Evolutionary conservation across 2,329 filamentous ascomycete species (phyloP).

Genomic region (Aspergillus fischeri): DNA sequence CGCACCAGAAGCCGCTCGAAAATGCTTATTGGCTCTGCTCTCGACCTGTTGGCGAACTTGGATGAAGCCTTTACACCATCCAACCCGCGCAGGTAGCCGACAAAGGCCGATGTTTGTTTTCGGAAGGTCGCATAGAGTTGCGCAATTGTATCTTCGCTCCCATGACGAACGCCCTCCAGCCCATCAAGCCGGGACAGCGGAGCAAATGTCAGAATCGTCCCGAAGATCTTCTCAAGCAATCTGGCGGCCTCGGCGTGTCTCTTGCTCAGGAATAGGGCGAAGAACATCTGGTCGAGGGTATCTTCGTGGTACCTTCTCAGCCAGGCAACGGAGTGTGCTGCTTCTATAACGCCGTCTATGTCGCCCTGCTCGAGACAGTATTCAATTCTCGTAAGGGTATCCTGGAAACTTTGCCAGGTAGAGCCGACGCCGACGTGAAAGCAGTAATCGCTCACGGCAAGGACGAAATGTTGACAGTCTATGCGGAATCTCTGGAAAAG

Average conservation of each 20-base stretch:
- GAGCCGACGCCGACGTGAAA: constrained; percentile 71
- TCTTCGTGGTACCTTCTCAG: constrained; percentile 68
- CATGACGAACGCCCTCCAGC: constrained; percentile 38
- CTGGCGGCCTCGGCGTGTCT: constrained; percentile 69
- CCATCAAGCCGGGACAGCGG: constrained; percentile 33
- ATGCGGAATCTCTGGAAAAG: constrained; percentile 60
- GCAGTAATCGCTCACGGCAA: constrained; percentile 69
- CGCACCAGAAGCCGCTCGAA: constrained; percentile 65
- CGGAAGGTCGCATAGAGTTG: constrained; percentile 62
- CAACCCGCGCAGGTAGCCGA: constrained; percentile 65
- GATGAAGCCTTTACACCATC: constrained; percentile 58
- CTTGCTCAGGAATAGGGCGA: constrained; percentile 67
- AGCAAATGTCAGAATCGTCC: constrained; percentile 66
- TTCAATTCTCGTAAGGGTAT: constrained; percentile 62
- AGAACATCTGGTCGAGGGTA: constrained; percentile 70
- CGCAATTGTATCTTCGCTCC: constrained; percentile 37
- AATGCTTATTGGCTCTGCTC: constrained; percentile 50
- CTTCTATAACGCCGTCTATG: constrained; percentile 44
- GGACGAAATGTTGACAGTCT: constrained; percentile 77
- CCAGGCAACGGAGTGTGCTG: constrained; percentile 59
- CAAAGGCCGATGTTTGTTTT: constrained; percentile 69
- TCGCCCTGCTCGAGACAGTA: constrained; percentile 48
- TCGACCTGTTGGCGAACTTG: constrained; percentile 26
- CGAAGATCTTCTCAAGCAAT: constrained; percentile 73
- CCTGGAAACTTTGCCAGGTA: constrained; percentile 69